A percentile compares a stretch with the other conserved stretches of the same genome.
phyloP scores from a whole-genome alignment of 495 filamentous ascomycete genomes.

The Friedmanniomyces simplex region DNA sequence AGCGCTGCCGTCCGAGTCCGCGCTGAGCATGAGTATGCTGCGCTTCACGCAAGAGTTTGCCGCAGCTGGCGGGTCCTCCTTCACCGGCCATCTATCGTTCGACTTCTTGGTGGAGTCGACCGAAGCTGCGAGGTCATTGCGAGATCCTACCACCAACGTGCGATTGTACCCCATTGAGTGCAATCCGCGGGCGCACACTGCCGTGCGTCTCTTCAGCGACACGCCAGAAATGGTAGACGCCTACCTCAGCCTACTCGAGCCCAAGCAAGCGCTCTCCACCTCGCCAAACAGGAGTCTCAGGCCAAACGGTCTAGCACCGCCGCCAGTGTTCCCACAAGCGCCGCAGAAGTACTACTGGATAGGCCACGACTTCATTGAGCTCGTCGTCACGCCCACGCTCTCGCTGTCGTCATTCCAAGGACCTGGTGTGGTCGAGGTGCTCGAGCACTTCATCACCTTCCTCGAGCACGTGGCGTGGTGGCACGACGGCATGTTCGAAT shows the following conservation, averaged over 20 bases:
- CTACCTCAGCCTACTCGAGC: conserved; percentile 21
- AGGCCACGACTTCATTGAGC: conserved; percentile 46
- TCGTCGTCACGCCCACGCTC: conserved; percentile 39
- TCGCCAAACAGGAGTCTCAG: neutral
- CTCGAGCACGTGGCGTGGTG: conserved; percentile 40
- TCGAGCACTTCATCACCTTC: conserved; percentile 25
- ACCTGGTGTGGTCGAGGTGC: conserved; percentile 15
- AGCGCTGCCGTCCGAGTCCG: conserved; percentile 41
- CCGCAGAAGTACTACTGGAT: conserved; percentile 44
- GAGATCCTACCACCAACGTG: conserved; percentile 7
- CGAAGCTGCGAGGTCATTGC: conserved; percentile 22
- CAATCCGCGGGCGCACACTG: conserved; percentile 53
- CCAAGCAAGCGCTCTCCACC: neutral
- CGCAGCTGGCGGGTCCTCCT: conserved; percentile 32
- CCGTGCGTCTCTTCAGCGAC: conserved; percentile 41
- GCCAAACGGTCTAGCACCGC: conserved; percentile 6
- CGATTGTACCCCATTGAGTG: conserved; percentile 51
- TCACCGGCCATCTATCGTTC: conserved; percentile 63
- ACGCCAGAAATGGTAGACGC: conserved; percentile 22
- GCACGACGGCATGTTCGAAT: conserved; percentile 50
- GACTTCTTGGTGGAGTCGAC: conserved; percentile 45
- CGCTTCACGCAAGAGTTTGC: conserved; percentile 51
- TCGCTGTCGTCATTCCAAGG: conserved; percentile 5
- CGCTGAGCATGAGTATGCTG: conserved; percentile 47
- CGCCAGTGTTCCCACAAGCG: conserved; percentile 24